A percentile compares a stretch with the other conserved stretches of the same genome.
phyloP scores from a whole-genome alignment of 768 basidiomycete genomes.

The Psilocybe sp. region DNA sequence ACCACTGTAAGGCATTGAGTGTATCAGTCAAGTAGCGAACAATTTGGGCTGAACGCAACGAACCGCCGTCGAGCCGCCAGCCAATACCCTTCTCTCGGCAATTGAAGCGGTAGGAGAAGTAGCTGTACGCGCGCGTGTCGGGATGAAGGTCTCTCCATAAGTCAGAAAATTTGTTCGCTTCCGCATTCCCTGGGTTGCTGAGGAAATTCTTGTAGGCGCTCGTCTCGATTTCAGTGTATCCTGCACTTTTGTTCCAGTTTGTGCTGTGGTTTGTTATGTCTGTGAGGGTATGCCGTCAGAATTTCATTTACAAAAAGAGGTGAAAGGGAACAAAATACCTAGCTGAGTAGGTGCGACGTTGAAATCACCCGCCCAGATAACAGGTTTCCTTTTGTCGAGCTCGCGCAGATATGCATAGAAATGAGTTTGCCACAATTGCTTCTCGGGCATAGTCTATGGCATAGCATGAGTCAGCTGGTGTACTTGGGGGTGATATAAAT shows the following conservation, averaged over 20 bases:
- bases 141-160: slow-evolving; percentile 78
- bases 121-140: slow-evolving; percentile 71
- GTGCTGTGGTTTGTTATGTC: slow-evolving; percentile 66
- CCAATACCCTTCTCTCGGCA: slow-evolving; percentile 78
- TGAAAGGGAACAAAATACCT: slow-evolving; percentile 41
- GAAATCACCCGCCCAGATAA: slow-evolving; percentile 87
- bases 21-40: neutral
- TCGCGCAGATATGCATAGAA: slow-evolving; percentile 72
- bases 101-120: slow-evolving; percentile 82
- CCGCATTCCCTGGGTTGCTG: slow-evolving; percentile 39
- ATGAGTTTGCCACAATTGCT: slow-evolving; percentile 77
- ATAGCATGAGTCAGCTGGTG: neutral
- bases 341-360: slow-evolving; percentile 81
- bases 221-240: slow-evolving; percentile 82
- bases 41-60: slow-evolving; percentile 11
- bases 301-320: neutral
- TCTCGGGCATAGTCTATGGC: slow-evolving; percentile 67
- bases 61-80: slow-evolving; percentile 88
- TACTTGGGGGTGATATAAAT: neutral
- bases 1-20: slow-evolving; percentile 49
- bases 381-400: slow-evolving; percentile 75
- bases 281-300: slow-evolving; percentile 19
- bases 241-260: slow-evolving; percentile 88
- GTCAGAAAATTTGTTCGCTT: slow-evolving; percentile 60
- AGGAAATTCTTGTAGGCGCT: slow-evolving; percentile 71